Percentiles rank a stretch among this genome's conserved stretches.
These are phyloP conservation scores for Corchorus olitorius DNA, from an alignment of 345 rosid genomes.

Conservation along the genomic window DNA sequence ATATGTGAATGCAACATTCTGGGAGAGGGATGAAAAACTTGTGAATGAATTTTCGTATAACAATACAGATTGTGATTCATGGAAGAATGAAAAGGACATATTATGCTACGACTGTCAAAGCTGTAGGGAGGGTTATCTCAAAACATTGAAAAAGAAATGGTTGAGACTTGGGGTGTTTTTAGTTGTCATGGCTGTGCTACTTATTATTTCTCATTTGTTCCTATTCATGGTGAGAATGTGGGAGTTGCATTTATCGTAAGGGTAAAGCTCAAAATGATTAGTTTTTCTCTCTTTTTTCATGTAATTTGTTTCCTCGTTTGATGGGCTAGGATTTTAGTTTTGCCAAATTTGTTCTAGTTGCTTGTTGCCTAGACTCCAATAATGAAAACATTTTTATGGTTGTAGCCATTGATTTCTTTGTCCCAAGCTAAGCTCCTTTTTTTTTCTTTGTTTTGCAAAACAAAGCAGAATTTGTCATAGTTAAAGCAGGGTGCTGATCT, in stretches of 20 bases:
- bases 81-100: conserved; percentile 47
- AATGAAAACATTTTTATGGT: not conserved
- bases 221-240: conserved; percentile 63
- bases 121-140: conserved; percentile 60
- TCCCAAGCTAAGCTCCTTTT: not conserved
- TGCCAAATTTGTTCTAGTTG: not conserved
- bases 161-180: conserved; percentile 67
- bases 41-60: not conserved
- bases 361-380: not conserved
- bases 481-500: too few relatives aligned
- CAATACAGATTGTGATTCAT: conserved; percentile 49
- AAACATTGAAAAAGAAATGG: conserved; percentile 60
- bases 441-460: not conserved
- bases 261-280: not conserved
- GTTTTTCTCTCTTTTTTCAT: not conserved
- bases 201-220: conserved; percentile 52
- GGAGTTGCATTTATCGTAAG: conserved; percentile 38
- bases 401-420: not conserved
- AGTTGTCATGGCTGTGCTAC: conserved; percentile 53
- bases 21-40: conserved; percentile 41
- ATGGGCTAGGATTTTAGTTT: not conserved
- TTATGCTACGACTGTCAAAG: conserved; percentile 64
- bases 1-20: conserved; percentile 59
- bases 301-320: not conserved
- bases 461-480: not conserved